Percentiles rank a stretch among this genome's conserved stretches.
Conservation (phyloP, 2,329 filamentous ascomycete species). For the Rhynchosporium agropyri region DNA sequence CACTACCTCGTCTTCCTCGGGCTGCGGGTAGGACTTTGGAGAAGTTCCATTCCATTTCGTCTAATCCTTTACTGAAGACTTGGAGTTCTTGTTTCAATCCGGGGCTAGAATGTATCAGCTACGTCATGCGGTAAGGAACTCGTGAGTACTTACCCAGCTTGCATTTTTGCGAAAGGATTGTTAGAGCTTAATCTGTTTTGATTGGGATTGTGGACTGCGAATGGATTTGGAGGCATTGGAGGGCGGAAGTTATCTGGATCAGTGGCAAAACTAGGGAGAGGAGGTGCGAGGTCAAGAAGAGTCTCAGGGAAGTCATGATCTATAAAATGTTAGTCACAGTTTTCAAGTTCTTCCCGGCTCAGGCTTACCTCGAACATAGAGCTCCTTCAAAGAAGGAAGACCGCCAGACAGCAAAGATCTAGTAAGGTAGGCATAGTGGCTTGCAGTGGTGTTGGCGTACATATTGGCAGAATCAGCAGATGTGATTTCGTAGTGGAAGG, state of each 20-base stretch:
- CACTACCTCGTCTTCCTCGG: slow-evolving; percentile 43
- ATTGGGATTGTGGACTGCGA: slow-evolving; percentile 19
- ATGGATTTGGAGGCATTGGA: slow-evolving; percentile 27
- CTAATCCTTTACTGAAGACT: slow-evolving; percentile 67
- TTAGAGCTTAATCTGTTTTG: slow-evolving; percentile 41
- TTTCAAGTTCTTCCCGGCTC: too few species aligned
- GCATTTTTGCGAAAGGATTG: slow-evolving; percentile 40
- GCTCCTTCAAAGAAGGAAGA: slow-evolving; percentile 70
- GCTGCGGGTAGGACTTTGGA: slow-evolving; percentile 57
- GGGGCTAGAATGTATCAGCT: slow-evolving; percentile 22
- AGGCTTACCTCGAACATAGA: slow-evolving; percentile 70
- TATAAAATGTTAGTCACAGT: slow-evolving; percentile 5
- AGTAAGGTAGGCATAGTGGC: slow-evolving; percentile 85
- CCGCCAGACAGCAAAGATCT: slow-evolving; percentile 77
- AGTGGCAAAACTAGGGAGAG: slow-evolving; percentile 54
- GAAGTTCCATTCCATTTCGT: slow-evolving; percentile 70
- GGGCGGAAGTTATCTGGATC: slow-evolving; percentile 41
- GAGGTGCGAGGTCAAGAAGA: slow-evolving; percentile 69
- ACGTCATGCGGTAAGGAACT: background rate
- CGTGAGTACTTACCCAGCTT: slow-evolving; percentile 10
- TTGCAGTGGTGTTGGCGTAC: slow-evolving; percentile 56
- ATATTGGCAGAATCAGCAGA: slow-evolving; percentile 58
- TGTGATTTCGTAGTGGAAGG: slow-evolving; percentile 82
- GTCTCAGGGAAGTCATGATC: slow-evolving; percentile 82
- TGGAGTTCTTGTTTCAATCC: slow-evolving; percentile 59